Evolutionary conservation across 2,329 filamentous ascomycete species (phyloP).

Genomic region (Mycocentrospora acerina): DNA sequence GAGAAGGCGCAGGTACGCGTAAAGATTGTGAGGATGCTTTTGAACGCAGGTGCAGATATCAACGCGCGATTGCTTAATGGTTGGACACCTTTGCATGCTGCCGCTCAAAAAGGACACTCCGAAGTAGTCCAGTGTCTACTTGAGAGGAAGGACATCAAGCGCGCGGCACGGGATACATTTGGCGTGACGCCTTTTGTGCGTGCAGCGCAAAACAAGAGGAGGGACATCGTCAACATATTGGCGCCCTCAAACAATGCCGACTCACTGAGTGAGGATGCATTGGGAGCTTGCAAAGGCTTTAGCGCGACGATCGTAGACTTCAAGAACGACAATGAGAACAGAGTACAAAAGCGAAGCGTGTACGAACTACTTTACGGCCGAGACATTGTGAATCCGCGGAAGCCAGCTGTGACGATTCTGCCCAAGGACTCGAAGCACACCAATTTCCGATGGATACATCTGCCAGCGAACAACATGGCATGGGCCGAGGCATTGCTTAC

Average conservation of each 20-base stretch:
- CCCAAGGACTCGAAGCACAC: slow-evolving; percentile 45
- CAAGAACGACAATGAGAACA: slow-evolving; percentile 39
- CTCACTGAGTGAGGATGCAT: slow-evolving; percentile 34
- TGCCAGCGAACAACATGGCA: slow-evolving; percentile 55
- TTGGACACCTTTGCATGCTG: slow-evolving; percentile 42
- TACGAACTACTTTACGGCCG: slow-evolving; percentile 40
- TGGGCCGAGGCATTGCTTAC: slow-evolving; percentile 66
- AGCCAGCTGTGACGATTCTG: slow-evolving; percentile 39
- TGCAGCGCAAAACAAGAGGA: slow-evolving; percentile 44
- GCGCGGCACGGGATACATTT: slow-evolving; percentile 45
- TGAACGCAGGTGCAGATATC: slow-evolving; percentile 34
- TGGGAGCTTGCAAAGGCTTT: slow-evolving; percentile 40
- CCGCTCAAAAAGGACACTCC: slow-evolving; percentile 38
- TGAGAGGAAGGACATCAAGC: slow-evolving; percentile 37
- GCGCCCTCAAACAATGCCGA: slow-evolving; percentile 46
- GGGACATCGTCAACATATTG: slow-evolving; percentile 45
- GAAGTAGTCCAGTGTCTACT: slow-evolving; percentile 42
- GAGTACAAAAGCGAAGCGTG: slow-evolving; percentile 33
- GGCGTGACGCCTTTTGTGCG: slow-evolving; percentile 48
- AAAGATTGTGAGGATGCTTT: slow-evolving; percentile 32
- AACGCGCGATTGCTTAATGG: slow-evolving; percentile 38
- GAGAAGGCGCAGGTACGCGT: slow-evolving; percentile 3
- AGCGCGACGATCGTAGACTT: slow-evolving; percentile 45
- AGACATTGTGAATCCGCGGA: slow-evolving; percentile 35
- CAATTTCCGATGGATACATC: slow-evolving; percentile 49